Conservation (phyloP, 306 rosid genomes). For the Psophocarpus tetragonolobus region DNA sequence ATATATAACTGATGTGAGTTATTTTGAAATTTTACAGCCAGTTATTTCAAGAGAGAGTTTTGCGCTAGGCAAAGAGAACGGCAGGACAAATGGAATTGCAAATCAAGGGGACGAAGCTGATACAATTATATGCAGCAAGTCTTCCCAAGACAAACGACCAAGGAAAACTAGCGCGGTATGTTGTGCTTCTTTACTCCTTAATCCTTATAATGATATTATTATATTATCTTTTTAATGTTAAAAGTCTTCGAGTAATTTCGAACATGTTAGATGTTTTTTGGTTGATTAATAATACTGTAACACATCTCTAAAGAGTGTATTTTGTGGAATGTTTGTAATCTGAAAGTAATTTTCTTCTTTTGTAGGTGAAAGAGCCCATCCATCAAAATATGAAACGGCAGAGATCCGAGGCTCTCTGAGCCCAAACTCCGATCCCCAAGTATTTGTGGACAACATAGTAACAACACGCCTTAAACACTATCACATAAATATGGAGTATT, state of each 20-base stretch:
- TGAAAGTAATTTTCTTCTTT: neutral
- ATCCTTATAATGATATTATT: neutral
- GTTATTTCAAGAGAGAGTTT: slow-evolving; percentile 84
- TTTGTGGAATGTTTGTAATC: slow-evolving; percentile 4
- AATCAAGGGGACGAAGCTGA: slow-evolving; percentile 58
- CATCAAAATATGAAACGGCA: slow-evolving; percentile 79
- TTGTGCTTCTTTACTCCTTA: slow-evolving; percentile 24
- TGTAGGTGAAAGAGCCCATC: slow-evolving; percentile 92
- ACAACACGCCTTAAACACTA: slow-evolving; percentile 5
- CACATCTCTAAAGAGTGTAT: too few species aligned
- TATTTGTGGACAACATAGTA: slow-evolving; percentile 9
- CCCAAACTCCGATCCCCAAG: slow-evolving; percentile 7
- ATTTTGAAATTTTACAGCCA: slow-evolving; percentile 54
- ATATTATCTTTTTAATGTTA: slow-evolving; percentile 7
- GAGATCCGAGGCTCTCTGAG: slow-evolving; percentile 60
- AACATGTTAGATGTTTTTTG: too few species aligned
- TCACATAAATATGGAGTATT: slow-evolving; percentile 11
- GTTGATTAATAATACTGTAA: too few species aligned
- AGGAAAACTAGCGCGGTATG: slow-evolving; percentile 93
- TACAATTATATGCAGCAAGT: slow-evolving; percentile 45
- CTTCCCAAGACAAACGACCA: slow-evolving; percentile 70
- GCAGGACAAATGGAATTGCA: slow-evolving; percentile 48
- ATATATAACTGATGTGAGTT: neutral
- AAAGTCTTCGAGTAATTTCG: neutral
- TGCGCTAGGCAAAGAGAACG: slow-evolving; percentile 56